Evolutionary conservation across 257 asterid genomes (phyloP), one percentile per base, ranked within the genome.

Genomic region (Paraleonurus japonicus): DNA sequence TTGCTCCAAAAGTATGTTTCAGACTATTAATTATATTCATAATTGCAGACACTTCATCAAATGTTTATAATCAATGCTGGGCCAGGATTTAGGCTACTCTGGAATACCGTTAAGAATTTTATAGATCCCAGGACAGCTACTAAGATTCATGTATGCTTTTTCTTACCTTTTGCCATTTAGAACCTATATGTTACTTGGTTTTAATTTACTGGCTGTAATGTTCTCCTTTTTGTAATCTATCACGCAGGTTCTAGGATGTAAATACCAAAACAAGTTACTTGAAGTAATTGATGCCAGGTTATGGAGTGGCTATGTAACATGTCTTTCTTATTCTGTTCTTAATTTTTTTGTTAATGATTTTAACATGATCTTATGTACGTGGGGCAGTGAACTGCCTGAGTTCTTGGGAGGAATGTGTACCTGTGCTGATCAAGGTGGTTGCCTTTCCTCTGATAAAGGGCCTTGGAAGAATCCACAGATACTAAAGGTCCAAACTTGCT

Each of bases 31-130:
- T 60, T 75, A 75, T 72, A 57, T 55, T 62, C 70, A 68, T 57
- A 51, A 62, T 53, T 84, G 81, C 91, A 90, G 96, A 88, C 96
- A 27, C 91, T 90, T 65, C 86, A 88, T 75, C 96, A 86, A 75
- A 88, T 90, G 96, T 85, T 88, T 76, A 90, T 90, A 62, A 86
- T 90, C 76, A 90, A 88, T 82, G 95, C 95, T 72, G 95, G 96
- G 69, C 87, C 91, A 8, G 93, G 93, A 55, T 90, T 90, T 73
- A 82, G 85, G 86, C 86, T 90, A 43, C 77, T 86, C 65, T 90
- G 95, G 95, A 86, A 71, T 76, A 83, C 95, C 70, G 79, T 88
- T 53, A 88, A 86, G 85, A 80, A 79, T 43, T 86, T 89, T 72
- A 78, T 89, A 45, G 96, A 89, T 82, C 92, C 92, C 81, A 85